Base-by-base conservation (phyloP, 2,329 filamentous ascomycete genomes). In the Penicillium brasilianum region DNA sequence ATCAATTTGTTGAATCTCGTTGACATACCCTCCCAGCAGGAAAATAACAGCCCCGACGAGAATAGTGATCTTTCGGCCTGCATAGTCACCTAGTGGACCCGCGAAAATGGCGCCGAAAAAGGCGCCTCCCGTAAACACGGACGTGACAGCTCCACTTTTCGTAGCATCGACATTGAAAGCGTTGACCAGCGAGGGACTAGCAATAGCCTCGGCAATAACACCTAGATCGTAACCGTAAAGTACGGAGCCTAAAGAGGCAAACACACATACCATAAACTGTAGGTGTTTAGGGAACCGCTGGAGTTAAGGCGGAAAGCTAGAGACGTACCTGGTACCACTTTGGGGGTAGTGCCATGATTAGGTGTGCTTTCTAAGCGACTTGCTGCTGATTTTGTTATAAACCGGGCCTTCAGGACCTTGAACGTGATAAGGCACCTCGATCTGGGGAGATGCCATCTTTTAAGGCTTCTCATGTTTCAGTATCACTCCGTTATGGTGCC, bases 41-140 rank as follows among this genome's bases (percentile, higher is more conserved):
- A 93, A 93, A 63, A 93, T 78, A 4, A 89, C 2, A 36, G 87
- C 84, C 14, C 90, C 91, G 32, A 89, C 78, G 56, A 90, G 74
- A 67, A 94, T 93, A 2, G 90, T 92, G 73, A 80, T 79, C 74
- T 88, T 87, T 65, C 90, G 85, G 36, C 90, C 90, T 4, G 91
- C 76, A 59, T 72, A 79, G 72, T 92, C 86, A 63, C 87, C 87
- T 20, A 78, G 67, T 1, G 85, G 82, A 61, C 90, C 90, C 41
- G 87, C 90, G 43, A 86, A 77, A 37, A 80, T 78, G 28, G 89
- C 87, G 5, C 89, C 90, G 64, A 89, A 85, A 77, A 92, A 91
- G 20, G 89, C 90, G 48, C 90, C 87, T 1, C 85, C 89, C 0
- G 90, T 93, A 74, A 93, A 93, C 59, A 92, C 83, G 0, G 89